Evolutionary conservation across 108 stramenopile genomes (phyloP).

Genomic region (Cyclotella atomus): DNA sequence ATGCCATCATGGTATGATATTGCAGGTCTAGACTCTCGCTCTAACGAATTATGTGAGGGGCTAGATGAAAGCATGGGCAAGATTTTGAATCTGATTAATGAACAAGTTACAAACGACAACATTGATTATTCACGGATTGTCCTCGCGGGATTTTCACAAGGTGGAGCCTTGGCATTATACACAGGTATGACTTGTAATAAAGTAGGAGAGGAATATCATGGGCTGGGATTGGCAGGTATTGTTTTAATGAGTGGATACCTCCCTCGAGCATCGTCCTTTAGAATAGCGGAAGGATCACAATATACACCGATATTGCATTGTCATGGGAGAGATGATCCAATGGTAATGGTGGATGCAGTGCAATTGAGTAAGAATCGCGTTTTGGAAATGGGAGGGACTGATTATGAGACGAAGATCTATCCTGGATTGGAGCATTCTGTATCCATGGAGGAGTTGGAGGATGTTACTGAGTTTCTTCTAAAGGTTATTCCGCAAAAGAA

Average conservation of each 20-base stretch:
- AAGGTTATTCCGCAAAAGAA: slow-evolving; percentile 43
- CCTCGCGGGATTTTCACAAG: slow-evolving; percentile 71
- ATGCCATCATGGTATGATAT: slow-evolving; percentile 97
- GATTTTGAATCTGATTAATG: slow-evolving; percentile 21
- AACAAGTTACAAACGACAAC: slow-evolving; percentile 31
- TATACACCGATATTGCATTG: slow-evolving; percentile 63
- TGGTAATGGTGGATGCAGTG: slow-evolving; percentile 53
- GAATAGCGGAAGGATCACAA: slow-evolving; percentile 37
- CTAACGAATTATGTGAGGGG: slow-evolving; percentile 59
- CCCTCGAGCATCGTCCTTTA: slow-evolving; percentile 47
- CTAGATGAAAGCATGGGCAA: slow-evolving; percentile 44
- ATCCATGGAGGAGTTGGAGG: slow-evolving; percentile 49
- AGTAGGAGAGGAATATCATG: slow-evolving; percentile 26
- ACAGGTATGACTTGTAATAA: slow-evolving; percentile 52
- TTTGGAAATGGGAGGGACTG: slow-evolving; percentile 20
- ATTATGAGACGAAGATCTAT: slow-evolving; percentile 56
- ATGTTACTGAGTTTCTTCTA: slow-evolving; percentile 44
- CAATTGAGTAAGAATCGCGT: slow-evolving; percentile 28
- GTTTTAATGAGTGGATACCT: slow-evolving; percentile 66
- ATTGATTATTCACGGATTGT: slow-evolving; percentile 53
- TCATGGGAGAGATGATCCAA: slow-evolving; percentile 60
- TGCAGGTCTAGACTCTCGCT: slow-evolving; percentile 75
- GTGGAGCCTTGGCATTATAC: slow-evolving; percentile 65
- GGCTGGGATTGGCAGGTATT: slow-evolving; percentile 52
- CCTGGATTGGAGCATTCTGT: slow-evolving; percentile 57